Evolutionary conservation across 164 flowering plant genomes (phyloP), one percentile per base, ranked within the genome.

Genomic region (Vitis cinerea): DNA sequence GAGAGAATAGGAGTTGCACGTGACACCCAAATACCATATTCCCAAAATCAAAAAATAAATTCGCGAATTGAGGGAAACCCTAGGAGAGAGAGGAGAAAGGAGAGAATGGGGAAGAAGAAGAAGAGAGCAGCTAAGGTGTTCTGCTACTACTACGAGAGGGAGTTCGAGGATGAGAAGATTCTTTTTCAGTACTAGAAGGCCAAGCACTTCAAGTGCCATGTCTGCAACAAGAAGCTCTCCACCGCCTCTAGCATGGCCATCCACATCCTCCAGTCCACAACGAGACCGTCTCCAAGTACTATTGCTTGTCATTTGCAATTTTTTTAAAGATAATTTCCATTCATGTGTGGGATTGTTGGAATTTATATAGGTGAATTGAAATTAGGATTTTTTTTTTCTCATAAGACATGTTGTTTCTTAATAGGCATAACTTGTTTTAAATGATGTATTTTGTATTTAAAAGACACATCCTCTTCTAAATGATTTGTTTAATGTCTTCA

Each of bases 151-250:
- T 95, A 96, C 84, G 99, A 93, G 66, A 73, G 99, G 19, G 98
- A 93, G 68, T 95, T 95, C 69, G 99, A 95, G 58, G 99, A 95
- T 73, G 99, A 93, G 92, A 93, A 95, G 91, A 93, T 93, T 14
- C 69, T 95, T 57, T 93, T 95, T 1, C 99, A 95, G 87, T 97
- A 95, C 71, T 97, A 95, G 85, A 95, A 93, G 57, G 99, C 99
- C 17, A 91, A 85, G 80, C 99, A 95, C 84, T 95, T 95, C 79
- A 95, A 95, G 80, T 95, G 97, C 80, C 97, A 93, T 70, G 93
- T 87, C 47, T 95, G 98, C 75, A 94, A 95, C 80, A 95, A 93
- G 86, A 95, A 93, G 91, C 97, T 93, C 59, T 95, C 99, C 49
- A 93, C 99, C 6, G 98, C 99, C 58, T 83, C 93, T 9, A 97